These are phyloP conservation scores for Pyrenochaeta sp. DNA, from an alignment of 2,329 filamentous ascomycete genomes.

Conservation along the genomic window DNA sequence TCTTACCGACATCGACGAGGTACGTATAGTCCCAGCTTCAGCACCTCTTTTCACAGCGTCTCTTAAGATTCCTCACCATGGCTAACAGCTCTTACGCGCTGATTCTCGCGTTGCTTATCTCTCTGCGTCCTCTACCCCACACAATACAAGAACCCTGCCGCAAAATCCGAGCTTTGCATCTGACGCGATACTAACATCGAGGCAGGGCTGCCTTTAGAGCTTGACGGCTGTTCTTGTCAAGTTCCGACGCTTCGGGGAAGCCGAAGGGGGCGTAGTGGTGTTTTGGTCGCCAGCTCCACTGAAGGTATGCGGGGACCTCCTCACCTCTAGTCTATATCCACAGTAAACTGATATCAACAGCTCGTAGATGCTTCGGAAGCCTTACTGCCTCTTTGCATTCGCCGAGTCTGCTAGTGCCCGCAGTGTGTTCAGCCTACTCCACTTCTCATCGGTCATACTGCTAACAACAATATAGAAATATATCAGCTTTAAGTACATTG, in stretches of 20 bases:
- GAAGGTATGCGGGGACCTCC: not conserved
- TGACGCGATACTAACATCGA: slow-evolving; percentile 1
- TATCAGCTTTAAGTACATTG: not conserved
- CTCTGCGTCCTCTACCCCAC: not conserved
- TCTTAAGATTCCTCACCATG: not conserved
- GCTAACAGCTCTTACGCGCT: not conserved
- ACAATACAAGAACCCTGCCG: not conserved
- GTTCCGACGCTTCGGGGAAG: not conserved
- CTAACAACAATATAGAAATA: too few species aligned
- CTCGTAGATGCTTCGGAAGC: not conserved
- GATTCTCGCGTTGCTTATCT: not conserved
- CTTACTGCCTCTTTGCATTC: not conserved
- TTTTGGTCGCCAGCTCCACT: not conserved
- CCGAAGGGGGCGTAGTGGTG: not conserved
- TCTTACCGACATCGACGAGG: not conserved
- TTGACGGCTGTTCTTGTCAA: not conserved
- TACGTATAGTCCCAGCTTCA: slow-evolving; percentile 2
- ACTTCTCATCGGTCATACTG: too few species aligned
- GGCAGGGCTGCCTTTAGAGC: not conserved
- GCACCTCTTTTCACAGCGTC: not conserved
- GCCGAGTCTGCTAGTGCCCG: not conserved
- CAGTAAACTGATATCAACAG: not conserved
- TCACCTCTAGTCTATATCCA: not conserved
- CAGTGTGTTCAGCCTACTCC: too few species aligned
- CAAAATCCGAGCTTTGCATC: not conserved